Evolutionary conservation across 2,329 filamentous ascomycete species (phyloP).

Genomic region (Akanthomyces muscarius): DNA sequence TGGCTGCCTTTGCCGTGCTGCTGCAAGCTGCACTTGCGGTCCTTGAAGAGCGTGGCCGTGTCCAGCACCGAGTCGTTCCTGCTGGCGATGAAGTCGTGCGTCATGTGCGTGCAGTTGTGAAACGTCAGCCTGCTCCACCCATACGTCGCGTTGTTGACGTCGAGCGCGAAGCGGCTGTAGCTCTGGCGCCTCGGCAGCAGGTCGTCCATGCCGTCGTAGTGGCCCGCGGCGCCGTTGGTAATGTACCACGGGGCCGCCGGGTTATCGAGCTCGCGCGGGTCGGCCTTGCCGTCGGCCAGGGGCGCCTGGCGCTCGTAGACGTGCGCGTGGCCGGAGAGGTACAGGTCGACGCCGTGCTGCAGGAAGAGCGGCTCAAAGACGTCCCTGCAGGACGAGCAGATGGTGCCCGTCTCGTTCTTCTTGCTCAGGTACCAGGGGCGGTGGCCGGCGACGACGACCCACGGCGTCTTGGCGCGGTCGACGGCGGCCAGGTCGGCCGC

Average conservation of each 20-base stretch:
- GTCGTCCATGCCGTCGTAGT: constrained; percentile 28
- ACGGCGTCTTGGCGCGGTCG: constrained; percentile 11
- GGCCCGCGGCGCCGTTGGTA: constrained; percentile 27
- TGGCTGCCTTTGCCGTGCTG: background rate
- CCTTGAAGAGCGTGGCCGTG: constrained; percentile 26
- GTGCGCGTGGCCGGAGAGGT: constrained; percentile 10
- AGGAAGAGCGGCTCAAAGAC: constrained; percentile 12
- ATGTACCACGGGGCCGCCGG: constrained; percentile 25
- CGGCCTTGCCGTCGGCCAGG: background rate
- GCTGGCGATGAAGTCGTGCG: constrained; percentile 33
- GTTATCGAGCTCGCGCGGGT: constrained; percentile 3
- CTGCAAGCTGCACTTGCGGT: background rate
- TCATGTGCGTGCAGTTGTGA: constrained; percentile 37
- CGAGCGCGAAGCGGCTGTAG: constrained; percentile 26
- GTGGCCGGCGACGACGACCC: constrained; percentile 12
- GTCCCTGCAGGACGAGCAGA: constrained; percentile 9
- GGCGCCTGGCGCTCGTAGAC: constrained; percentile 4
- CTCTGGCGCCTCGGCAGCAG: constrained; percentile 4
- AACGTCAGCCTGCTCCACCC: constrained; percentile 37
- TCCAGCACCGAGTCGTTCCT: constrained; percentile 29
- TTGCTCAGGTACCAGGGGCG: constrained; percentile 11
- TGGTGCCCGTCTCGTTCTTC: background rate
- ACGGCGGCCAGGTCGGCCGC: constrained; percentile 5
- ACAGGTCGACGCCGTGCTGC: constrained; percentile 10
- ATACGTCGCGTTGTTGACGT: constrained; percentile 30